phyloP scores from a whole-genome alignment of 495 filamentous ascomycete genomes.

The Penicillium flavigenum region DNA sequence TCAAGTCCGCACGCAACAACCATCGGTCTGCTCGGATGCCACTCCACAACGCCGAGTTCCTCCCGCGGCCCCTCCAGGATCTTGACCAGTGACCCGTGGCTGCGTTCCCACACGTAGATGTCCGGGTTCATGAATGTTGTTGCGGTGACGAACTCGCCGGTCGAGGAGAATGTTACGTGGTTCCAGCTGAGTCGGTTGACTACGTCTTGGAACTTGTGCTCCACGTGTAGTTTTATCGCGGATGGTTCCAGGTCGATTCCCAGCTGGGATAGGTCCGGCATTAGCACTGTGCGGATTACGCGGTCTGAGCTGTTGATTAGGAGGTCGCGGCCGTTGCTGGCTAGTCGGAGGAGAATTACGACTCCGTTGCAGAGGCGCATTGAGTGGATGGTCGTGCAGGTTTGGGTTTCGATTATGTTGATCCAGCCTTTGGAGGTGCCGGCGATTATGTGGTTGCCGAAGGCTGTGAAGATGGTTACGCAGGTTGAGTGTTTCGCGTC shows the following conservation, averaged over 20 bases:
- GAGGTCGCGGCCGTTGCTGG: slow-evolving; percentile 77
- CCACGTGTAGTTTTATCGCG: slow-evolving; percentile 77
- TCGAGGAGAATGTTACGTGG: slow-evolving; percentile 88
- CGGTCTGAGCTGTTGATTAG: slow-evolving; percentile 89
- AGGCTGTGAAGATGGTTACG: slow-evolving; percentile 78
- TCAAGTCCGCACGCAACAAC: slow-evolving; percentile 89
- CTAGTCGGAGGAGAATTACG: slow-evolving; percentile 82
- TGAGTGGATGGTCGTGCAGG: slow-evolving; percentile 77
- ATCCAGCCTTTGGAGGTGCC: slow-evolving; percentile 94
- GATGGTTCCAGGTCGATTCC: slow-evolving; percentile 45
- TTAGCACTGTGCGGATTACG: slow-evolving; percentile 83
- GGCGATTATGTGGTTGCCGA: slow-evolving; percentile 82
- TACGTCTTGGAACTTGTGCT: slow-evolving; percentile 98
- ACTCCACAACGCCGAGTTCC: slow-evolving; percentile 92
- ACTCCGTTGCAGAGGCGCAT: slow-evolving; percentile 82
- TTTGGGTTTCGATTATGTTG: slow-evolving; percentile 84
- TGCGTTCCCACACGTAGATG: slow-evolving; percentile 97
- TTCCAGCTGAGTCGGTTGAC: slow-evolving; percentile 95
- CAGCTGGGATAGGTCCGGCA: slow-evolving; percentile 60
- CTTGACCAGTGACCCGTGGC: slow-evolving; percentile 88
- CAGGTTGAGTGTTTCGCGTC: slow-evolving; percentile 94
- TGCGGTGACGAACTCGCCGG: slow-evolving; percentile 83
- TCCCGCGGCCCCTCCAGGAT: slow-evolving; percentile 95
- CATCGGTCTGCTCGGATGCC: slow-evolving; percentile 88
- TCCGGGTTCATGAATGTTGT: slow-evolving; percentile 97